phyloP scores from a whole-genome alignment of 176 grass and related monocot genomes.

The Secale cereale region DNA sequence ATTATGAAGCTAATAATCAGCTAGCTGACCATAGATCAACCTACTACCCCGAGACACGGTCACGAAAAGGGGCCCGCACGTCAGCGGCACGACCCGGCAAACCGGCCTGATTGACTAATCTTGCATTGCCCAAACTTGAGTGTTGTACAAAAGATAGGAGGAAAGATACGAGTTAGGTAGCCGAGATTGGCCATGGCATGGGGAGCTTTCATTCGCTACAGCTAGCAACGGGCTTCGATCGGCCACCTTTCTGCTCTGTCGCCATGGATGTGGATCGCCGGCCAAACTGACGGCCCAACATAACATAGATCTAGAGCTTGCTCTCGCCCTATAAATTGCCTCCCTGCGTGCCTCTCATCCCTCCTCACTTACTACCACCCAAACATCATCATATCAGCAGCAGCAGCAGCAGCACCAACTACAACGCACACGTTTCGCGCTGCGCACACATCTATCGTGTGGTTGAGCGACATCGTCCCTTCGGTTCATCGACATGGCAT shows the following conservation, averaged over 20 bases:
- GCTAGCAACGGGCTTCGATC: not conserved
- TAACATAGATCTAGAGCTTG: not conserved
- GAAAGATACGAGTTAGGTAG: constrained; percentile 50
- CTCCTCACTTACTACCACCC: not conserved
- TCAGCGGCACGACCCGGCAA: not conserved
- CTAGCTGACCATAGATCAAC: not conserved
- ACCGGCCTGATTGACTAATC: not conserved
- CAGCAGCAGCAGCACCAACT: not conserved
- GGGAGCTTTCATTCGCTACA: not conserved
- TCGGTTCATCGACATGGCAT: constrained; percentile 18
- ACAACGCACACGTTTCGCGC: too few relatives aligned
- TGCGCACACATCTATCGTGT: too few relatives aligned
- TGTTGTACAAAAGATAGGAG: constrained; percentile 40
- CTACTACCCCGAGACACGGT: not conserved
- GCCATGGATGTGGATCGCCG: constrained; percentile 37
- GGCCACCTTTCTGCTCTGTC: constrained; percentile 1
- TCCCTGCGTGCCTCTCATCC: constrained; percentile 9
- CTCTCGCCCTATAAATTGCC: constrained; percentile 38
- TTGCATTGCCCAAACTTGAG: constrained; percentile 42
- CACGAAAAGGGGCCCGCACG: not conserved
- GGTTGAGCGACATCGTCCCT: not conserved
- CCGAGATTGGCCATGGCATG: constrained; percentile 14
- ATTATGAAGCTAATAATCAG: not conserved
- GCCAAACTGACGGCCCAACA: not conserved
- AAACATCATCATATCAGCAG: not conserved